These are phyloP conservation scores for Ophiosphaerella herpotricha DNA, from an alignment of 2,329 filamentous ascomycete genomes.

Conservation along the genomic window DNA sequence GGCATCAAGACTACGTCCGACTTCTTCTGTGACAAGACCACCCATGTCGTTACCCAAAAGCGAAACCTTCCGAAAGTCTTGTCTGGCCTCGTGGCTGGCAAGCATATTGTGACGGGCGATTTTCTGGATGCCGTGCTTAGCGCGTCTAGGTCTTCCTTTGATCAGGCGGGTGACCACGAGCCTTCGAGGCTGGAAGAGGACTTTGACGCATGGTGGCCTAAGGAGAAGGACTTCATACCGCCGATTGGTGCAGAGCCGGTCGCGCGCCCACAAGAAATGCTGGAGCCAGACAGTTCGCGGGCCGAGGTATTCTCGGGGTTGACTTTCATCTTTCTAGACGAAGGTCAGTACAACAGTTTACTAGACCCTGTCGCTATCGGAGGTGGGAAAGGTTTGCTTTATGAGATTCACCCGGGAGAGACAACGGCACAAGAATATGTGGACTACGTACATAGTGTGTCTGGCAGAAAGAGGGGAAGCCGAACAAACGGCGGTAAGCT, in stretches of 20 bases:
- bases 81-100: slow-evolving; percentile 82
- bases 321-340: slow-evolving; percentile 84
- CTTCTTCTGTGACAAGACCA: slow-evolving; percentile 72
- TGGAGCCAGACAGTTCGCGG: slow-evolving; percentile 70
- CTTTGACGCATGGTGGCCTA: slow-evolving; percentile 79
- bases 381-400: slow-evolving; percentile 78
- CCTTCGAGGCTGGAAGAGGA: slow-evolving; percentile 73
- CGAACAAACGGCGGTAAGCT: slow-evolving; percentile 66
- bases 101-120: slow-evolving; percentile 72
- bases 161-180: slow-evolving; percentile 52
- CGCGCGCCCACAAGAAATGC: slow-evolving; percentile 68
- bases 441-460: slow-evolving; percentile 72
- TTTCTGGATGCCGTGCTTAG: slow-evolving; percentile 75
- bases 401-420: slow-evolving; percentile 62
- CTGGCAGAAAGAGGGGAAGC: slow-evolving; percentile 73
- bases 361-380: slow-evolving; percentile 76
- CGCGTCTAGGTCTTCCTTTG: slow-evolving; percentile 54
- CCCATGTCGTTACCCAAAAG: slow-evolving; percentile 86
- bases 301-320: slow-evolving; percentile 80
- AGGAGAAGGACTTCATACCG: slow-evolving; percentile 72
- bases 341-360: slow-evolving; percentile 75
- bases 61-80: slow-evolving; percentile 87
- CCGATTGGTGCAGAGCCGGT: slow-evolving; percentile 76
- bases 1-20: slow-evolving; percentile 84
- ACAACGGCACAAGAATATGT: slow-evolving; percentile 78